Evolutionary conservation across 371 early-diverging fungal genomes (phyloP), one percentile per base, ranked within the genome.

Genomic region (Entomophthora muscae): DNA sequence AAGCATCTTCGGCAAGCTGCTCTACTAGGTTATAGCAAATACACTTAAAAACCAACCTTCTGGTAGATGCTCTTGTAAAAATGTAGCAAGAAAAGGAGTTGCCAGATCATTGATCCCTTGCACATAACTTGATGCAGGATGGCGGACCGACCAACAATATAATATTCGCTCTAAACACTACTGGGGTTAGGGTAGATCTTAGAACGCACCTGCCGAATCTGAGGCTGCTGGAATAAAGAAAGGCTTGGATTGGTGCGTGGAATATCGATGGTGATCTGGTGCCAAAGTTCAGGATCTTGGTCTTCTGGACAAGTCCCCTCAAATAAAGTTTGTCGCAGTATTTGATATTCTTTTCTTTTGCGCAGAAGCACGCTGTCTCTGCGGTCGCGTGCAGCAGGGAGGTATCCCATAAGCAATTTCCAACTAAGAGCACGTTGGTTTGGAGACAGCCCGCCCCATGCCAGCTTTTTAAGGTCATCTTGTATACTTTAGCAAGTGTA

Each of bases 41-140:
- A n/a, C n/a, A n/a, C 10, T 10, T 30, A 28, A 32, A 66, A 75
- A 69, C 77, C 1, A 33, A 52, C 62, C 62, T 52, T 62, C 29
- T 21, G 52, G 52, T 31, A 87, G 78, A 66, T 84, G 80, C 1
- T 83, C 77, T 32, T 85, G 78, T 21, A 96, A 67, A 68, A 91
- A 97, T 27, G 96, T 95, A 63, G 83, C 82, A 68, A 91, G 88
- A 66, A 98, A 95, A 1, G 98, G 97, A 32, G 94, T 91, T 5
- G 93, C 89, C 27, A 99, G 75, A 68, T 99, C 99, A 73, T 98
- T 97, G 72, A 99, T 98, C 0, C 99, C 99, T 71, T 99, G 98
- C 3, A 99, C 96, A 73, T 98, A 99, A 28, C 97, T 98, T 68
- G 90, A 85, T n/a, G 96, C 94, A 5, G 98, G 98, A 67, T 95